These are phyloP conservation scores for Candida sakaeoensis DNA, from an alignment of 805 yeast genomes.

Conservation along the genomic window DNA sequence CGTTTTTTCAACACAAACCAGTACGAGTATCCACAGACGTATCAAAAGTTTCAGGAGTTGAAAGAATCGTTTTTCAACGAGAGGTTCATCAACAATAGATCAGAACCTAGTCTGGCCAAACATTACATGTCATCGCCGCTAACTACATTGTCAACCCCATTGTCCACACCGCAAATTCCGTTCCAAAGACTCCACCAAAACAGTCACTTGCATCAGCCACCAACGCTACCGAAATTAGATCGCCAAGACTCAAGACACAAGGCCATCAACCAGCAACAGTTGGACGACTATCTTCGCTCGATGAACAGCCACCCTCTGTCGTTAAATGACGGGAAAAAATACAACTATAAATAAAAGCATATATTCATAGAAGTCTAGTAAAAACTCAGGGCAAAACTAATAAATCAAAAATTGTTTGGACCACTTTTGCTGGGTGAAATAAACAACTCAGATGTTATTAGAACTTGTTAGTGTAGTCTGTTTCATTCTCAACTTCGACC, in stretches of 20 bases:
- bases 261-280: conserved; percentile 2
- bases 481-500: conserved; percentile 10
- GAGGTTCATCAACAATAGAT: conserved; percentile 30
- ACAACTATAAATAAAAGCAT: background rate
- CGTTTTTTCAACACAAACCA: conserved; percentile 38
- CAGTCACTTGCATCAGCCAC: background rate
- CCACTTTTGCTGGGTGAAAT: too few relatives aligned
- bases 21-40: conserved; percentile 41
- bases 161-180: conserved; percentile 5
- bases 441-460: too few relatives aligned
- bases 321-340: background rate
- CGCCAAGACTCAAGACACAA: background rate
- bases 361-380: too few relatives aligned
- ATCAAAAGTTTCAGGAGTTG: conserved; percentile 41
- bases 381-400: too few relatives aligned
- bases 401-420: too few relatives aligned
- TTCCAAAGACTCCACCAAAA: conserved; percentile 10
- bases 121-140: background rate
- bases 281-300: conserved; percentile 3
- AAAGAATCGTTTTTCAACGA: conserved; percentile 40
- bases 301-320: background rate
- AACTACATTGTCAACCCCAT: background rate
- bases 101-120: conserved; percentile 12
- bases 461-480: conserved; percentile 11
- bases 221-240: conserved; percentile 2